A percentile compares a stretch with the other conserved stretches of the same genome.
Conservation (phyloP, 2,329 filamentous ascomycete species). For the Davidsoniella australis region DNA sequence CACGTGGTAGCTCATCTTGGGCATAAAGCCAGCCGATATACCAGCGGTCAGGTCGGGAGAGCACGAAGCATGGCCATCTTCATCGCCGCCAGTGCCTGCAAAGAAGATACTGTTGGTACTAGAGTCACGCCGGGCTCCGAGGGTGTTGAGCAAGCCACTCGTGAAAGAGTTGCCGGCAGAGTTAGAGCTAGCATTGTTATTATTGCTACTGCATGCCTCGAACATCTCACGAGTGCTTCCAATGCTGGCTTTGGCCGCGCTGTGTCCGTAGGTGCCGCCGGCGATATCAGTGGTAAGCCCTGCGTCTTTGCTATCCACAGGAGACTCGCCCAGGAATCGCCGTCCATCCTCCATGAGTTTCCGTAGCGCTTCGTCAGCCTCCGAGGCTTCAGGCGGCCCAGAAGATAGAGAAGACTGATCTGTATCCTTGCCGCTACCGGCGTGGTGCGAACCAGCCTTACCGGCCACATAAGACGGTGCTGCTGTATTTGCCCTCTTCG, state of each 20-base stretch:
- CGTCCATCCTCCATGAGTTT: slow-evolving; percentile 72
- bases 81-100: not conserved
- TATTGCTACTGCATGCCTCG: not conserved
- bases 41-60: slow-evolving; percentile 44
- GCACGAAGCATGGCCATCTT: slow-evolving; percentile 23
- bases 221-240: slow-evolving; percentile 5
- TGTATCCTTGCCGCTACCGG: slow-evolving; percentile 1
- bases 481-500: slow-evolving; percentile 7
- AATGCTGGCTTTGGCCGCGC: slow-evolving; percentile 3
- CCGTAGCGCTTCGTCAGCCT: slow-evolving; percentile 71
- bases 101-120: slow-evolving; percentile 11
- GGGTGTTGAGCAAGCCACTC: not conserved
- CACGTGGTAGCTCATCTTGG: slow-evolving; percentile 88
- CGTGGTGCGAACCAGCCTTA: not conserved
- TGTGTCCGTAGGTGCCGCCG: slow-evolving; percentile 4
- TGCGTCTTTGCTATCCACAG: not conserved
- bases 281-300: not conserved
- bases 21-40: slow-evolving; percentile 72
- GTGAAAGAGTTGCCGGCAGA: not conserved
- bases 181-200: not conserved
- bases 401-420: slow-evolving; percentile 1
- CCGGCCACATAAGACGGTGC: slow-evolving; percentile 11
- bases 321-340: slow-evolving; percentile 49
- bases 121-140: slow-evolving; percentile 3
- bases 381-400: slow-evolving; percentile 16